Base-by-base conservation (phyloP, 495 filamentous ascomycete species). In the Talaromyces adpressus region DNA sequence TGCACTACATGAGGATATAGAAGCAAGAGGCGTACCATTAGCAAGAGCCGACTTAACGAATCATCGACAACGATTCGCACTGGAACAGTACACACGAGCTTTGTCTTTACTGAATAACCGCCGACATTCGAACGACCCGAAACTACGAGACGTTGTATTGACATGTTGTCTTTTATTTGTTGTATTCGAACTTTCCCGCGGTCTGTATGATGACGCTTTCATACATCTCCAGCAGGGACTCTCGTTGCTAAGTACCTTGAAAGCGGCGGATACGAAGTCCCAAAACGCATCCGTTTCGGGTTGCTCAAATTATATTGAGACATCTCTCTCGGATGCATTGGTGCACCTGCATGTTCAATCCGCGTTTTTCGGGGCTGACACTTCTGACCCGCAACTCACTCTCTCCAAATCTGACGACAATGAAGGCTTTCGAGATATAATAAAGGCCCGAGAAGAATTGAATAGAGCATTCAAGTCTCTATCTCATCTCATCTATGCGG, bases 1-100 rank as follows among this genome's bases (percentile, higher is more conserved):
- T 62, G 72, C 79, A 0, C 70, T 74, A 4, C 80, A 84, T 51
- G 75, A 74, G 54, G 66, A 71, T 32, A 51, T 57, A 9, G 65
- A 71, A 30, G 56, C 29, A 32, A 57, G 57, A 32, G 69, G 67
- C 2, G 57, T 57, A 25, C 65, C 66, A 29, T 29, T 68, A 4
- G 51, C 62, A 0, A 56, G 57, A 1, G 69, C 67, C n/a, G 57
- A 71, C 34, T 23, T 68, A 20, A 49, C 20, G 6, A 67, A 62
- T 25, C 8, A 56, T 3, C 63, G 61, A n/a, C 69, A 71, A 34
- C 62, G 65, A 23, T 68, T 71, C 62, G 69, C 69, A 5, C 56
- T 71, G 4, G 63, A 64, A 29, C 69, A 71, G 54, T 67, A 62
- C 39, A 58, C 53, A 12, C 61, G 69, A 2, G 63, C 69, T 1